A percentile compares a stretch with the other conserved stretches of the same genome.
Evolutionary conservation across 2,329 filamentous ascomycete species (phyloP).

Genomic region (Aureobasidium namibiae): DNA sequence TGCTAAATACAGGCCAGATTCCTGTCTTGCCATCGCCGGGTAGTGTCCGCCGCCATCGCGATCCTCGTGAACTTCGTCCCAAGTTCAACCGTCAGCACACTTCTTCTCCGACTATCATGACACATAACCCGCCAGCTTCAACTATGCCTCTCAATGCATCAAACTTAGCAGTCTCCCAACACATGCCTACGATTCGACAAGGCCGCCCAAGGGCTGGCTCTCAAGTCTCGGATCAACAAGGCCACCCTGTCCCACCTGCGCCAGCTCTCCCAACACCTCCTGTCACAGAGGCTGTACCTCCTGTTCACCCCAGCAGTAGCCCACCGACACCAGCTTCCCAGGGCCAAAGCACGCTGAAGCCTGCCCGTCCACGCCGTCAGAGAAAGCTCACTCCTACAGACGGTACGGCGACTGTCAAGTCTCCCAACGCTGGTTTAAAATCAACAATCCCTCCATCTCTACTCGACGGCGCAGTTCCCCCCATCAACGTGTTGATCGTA

Average conservation of each 20-base stretch:
- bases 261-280: constrained; percentile 51
- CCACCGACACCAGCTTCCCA: constrained; percentile 25
- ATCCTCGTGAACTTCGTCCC: constrained; percentile 38
- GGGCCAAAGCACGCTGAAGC: constrained; percentile 16
- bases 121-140: constrained; percentile 30
- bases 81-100: constrained; percentile 65
- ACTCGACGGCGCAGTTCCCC: constrained; percentile 76
- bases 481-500: constrained; percentile 94
- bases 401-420: constrained; percentile 41
- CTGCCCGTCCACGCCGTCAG: constrained; percentile 12
- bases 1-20: constrained; percentile 71
- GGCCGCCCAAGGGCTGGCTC: constrained; percentile 32
- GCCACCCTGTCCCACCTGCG: constrained; percentile 31
- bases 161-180: constrained; percentile 34
- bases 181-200: constrained; percentile 22
- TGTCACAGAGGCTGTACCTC: constrained; percentile 27
- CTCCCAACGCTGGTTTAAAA: constrained; percentile 30
- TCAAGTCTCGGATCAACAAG: constrained; percentile 35
- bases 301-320: constrained; percentile 19
- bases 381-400: constrained; percentile 17
- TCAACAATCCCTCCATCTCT: constrained; percentile 3
- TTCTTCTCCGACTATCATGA: constrained; percentile 65
- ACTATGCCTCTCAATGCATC: constrained; percentile 15
- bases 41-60: constrained; percentile 39
- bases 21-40: constrained; percentile 78